Conservation (phyloP, 2,329 filamentous ascomycete genomes). For the Fusarium albidum region DNA sequence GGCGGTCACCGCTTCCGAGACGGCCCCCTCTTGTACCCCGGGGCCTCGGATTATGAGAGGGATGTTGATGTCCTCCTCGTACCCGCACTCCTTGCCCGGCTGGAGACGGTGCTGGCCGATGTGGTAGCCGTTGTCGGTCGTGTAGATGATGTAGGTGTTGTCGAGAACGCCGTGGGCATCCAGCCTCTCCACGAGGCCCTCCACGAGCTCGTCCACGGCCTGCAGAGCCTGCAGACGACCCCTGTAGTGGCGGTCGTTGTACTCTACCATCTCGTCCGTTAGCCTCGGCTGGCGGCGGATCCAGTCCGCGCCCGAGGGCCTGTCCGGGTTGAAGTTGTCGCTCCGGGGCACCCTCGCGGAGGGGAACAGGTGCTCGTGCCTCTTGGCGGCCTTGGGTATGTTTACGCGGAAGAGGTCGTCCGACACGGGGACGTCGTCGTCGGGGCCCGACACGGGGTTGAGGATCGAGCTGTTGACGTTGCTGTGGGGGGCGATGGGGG, state of each 20-base stretch:
- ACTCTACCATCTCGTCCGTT: conserved; percentile 43
- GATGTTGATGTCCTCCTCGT: conserved; percentile 61
- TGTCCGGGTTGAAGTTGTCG: conserved; percentile 69
- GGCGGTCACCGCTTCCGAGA: conserved; percentile 52
- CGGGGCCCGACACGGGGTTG: conserved; percentile 46
- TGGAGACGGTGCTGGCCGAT: conserved; percentile 61
- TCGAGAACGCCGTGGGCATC: conserved; percentile 45
- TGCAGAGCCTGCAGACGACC: conserved; percentile 53
- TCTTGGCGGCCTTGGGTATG: conserved; percentile 48
- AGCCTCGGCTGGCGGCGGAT: conserved; percentile 48
- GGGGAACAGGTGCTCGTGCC: conserved; percentile 68
- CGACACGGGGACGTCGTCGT: background rate
- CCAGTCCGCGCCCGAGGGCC: conserved; percentile 54
- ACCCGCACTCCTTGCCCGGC: conserved; percentile 61
- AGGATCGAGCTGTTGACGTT: conserved; percentile 52
- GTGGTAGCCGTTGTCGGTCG: conserved; percentile 62
- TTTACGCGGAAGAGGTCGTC: background rate
- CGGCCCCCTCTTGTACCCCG: conserved; percentile 49
- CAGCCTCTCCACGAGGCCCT: conserved; percentile 47
- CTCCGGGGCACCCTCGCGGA: conserved; percentile 68
- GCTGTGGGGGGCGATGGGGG: conserved; percentile 52
- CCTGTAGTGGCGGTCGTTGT: conserved; percentile 51
- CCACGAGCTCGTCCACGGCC: conserved; percentile 56
- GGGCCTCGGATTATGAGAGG: conserved; percentile 60
- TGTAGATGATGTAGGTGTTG: conserved; percentile 61